Percentiles rank a stretch among this genome's conserved stretches.
These are phyloP conservation scores for Candida glucosophila DNA, from an alignment of 1,139 yeast genomes.

Conservation along the genomic window DNA sequence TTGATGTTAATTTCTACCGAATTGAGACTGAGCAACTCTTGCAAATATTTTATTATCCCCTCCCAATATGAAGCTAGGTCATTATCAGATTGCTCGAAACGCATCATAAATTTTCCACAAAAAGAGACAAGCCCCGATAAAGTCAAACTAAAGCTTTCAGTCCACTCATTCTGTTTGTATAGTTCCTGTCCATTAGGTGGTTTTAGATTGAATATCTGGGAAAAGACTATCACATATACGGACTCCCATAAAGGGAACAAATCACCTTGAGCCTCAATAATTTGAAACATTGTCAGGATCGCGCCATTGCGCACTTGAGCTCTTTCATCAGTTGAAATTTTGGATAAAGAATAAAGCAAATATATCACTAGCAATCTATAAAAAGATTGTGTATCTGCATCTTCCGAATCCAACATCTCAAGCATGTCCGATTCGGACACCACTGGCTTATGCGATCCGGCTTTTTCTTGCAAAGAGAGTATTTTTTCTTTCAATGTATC, in stretches of 20 bases:
- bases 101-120: conserved; percentile 38
- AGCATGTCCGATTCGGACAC: conserved; percentile 7
- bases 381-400: conserved; percentile 13
- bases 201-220: conserved; percentile 13
- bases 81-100: conserved; percentile 16
- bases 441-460: conserved; percentile 4
- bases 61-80: conserved; percentile 1
- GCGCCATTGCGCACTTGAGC: conserved; percentile 86
- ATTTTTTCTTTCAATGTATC: conserved; percentile 49
- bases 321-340: conserved; percentile 54
- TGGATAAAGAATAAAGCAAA: conserved; percentile 51
- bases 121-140: conserved; percentile 52
- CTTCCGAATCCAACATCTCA: conserved; percentile 4
- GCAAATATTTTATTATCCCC: conserved; percentile 22
- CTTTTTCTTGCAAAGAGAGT: conserved; percentile 17
- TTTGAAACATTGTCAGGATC: conserved; percentile 77
- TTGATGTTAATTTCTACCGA: conserved; percentile 42
- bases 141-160: conserved; percentile 49
- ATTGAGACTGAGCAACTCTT: conserved; percentile 25
- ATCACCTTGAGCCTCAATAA: conserved; percentile 70
- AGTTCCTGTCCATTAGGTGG: conserved; percentile 9
- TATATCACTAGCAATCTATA: conserved; percentile 51
- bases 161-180: conserved; percentile 31
- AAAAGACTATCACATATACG: conserved; percentile 44
- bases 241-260: conserved; percentile 47